A percentile compares a stretch with the other conserved stretches of the same genome.
Evolutionary conservation across 108 stramenopile genomes (phyloP).

Genomic region (Epithemia pelagica): DNA sequence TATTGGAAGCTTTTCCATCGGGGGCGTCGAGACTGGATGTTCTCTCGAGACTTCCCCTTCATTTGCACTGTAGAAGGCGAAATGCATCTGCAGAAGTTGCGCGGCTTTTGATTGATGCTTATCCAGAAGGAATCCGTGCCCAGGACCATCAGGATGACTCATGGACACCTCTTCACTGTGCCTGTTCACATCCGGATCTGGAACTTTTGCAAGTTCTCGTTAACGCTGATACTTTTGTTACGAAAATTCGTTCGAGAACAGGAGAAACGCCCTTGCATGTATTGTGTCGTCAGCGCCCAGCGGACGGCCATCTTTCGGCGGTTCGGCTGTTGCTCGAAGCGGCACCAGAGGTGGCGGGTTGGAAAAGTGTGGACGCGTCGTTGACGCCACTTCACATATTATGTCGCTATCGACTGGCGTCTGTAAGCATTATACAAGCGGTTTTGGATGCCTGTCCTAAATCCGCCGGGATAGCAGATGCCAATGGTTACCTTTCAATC

Average conservation of each 20-base stretch:
- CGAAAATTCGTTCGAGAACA: conserved; percentile 4
- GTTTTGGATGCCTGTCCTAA: conserved; percentile 13
- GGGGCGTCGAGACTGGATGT: not conserved
- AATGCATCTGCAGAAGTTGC: conserved; percentile 35
- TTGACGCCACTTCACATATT: conserved; percentile 40
- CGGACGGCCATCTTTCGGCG: conserved; percentile 3
- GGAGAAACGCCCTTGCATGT: conserved; percentile 34
- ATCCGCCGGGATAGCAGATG: conserved; percentile 21
- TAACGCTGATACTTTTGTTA: conserved; percentile 8
- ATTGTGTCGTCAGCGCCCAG: conserved; percentile 23
- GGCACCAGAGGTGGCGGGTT: conserved; percentile 6
- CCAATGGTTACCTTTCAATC: conserved; percentile 27
- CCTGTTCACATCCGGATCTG: conserved; percentile 30
- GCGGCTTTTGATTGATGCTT: conserved; percentile 19
- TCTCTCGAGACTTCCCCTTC: conserved; percentile 16
- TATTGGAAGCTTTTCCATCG: conserved; percentile 8
- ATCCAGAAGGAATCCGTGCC: conserved; percentile 13
- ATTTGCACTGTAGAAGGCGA: conserved; percentile 24
- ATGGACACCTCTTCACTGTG: conserved; percentile 36
- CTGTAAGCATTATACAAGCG: not conserved
- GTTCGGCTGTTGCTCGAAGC: conserved; percentile 21
- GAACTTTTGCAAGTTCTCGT: conserved; percentile 24
- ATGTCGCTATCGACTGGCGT: conserved; percentile 19
- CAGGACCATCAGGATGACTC: conserved; percentile 23
- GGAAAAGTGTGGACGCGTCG: not conserved